phyloP scores from a whole-genome alignment of 2,329 filamentous ascomycete species.

The Venturia carpophila region DNA sequence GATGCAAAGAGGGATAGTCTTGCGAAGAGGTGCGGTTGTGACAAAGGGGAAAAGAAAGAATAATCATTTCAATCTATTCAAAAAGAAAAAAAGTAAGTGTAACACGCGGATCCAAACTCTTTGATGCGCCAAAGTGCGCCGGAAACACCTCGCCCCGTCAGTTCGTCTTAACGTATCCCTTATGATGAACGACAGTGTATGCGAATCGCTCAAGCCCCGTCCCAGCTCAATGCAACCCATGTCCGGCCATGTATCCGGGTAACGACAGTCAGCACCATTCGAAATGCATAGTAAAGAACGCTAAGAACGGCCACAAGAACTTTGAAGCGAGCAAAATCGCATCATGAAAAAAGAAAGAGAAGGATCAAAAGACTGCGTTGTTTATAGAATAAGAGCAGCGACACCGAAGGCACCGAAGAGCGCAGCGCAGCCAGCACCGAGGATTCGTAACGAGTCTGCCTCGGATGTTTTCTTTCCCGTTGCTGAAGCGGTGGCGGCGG shows the following conservation, averaged over 20 bases:
- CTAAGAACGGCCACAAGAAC: not conserved
- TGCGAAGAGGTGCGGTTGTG: too few relatives aligned
- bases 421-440: conserved; percentile 4
- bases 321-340: not conserved
- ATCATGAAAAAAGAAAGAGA: not conserved
- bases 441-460: conserved; percentile 3
- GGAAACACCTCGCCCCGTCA: not conserved
- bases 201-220: not conserved
- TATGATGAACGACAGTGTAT: conserved; percentile 1
- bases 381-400: conserved; percentile 13
- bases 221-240: not conserved
- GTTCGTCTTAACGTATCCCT: not conserved
- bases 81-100: not conserved
- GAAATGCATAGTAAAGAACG: not conserved
- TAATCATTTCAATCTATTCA: not conserved
- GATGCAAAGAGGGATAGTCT: too few relatives aligned
- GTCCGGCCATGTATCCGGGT: not conserved
- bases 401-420: conserved; percentile 14
- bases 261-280: conserved; percentile 9
- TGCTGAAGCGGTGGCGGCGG: conserved; percentile 2
- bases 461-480: conserved; percentile 8
- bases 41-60: too few relatives aligned
- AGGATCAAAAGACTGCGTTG: not conserved
- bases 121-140: not conserved
- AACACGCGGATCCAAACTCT: not conserved